Percentiles rank a stretch among this genome's conserved stretches.
Evolutionary conservation across 768 basidiomycete genomes (phyloP).

Genomic region (Mycena vitilis): DNA sequence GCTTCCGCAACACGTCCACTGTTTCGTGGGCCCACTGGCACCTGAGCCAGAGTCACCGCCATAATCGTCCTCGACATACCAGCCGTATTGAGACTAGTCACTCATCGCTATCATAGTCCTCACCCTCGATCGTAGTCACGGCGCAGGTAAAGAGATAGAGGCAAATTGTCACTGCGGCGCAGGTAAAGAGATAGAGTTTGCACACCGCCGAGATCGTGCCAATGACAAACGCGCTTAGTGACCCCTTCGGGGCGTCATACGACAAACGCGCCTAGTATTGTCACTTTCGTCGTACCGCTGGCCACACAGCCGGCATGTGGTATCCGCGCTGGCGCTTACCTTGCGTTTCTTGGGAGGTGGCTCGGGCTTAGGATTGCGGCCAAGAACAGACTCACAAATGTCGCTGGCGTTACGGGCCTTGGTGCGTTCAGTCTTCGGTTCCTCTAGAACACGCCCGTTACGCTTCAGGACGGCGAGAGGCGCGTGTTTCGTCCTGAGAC

Average conservation of each 20-base stretch:
- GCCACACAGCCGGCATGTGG: constrained; percentile 4
- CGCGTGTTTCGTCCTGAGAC: constrained; percentile 10
- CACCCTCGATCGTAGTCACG: neutral
- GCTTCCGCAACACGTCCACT: constrained; percentile 21
- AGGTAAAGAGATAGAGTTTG: neutral
- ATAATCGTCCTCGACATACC: neutral
- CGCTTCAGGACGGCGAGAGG: neutral
- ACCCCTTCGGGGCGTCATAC: no score
- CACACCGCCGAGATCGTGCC: constrained; percentile 19
- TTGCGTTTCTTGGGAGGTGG: constrained; percentile 24
- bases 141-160: neutral
- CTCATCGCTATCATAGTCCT: constrained; percentile 6
- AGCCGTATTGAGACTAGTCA: neutral
- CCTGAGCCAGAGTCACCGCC: neutral
- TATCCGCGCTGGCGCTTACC: neutral
- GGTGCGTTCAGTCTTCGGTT: neutral
- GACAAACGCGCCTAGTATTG: constrained; percentile 10
- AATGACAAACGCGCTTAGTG: constrained; percentile 4
- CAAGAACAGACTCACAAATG: neutral
- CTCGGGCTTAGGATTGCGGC: neutral
- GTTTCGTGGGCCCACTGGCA: neutral
- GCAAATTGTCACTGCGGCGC: neutral
- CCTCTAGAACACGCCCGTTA: neutral
- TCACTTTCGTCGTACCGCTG: constrained; percentile 11
- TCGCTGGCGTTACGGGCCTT: neutral